Base-by-base conservation (phyloP, 176 grass and related monocot species). In the Bothriochloa decipiens region DNA sequence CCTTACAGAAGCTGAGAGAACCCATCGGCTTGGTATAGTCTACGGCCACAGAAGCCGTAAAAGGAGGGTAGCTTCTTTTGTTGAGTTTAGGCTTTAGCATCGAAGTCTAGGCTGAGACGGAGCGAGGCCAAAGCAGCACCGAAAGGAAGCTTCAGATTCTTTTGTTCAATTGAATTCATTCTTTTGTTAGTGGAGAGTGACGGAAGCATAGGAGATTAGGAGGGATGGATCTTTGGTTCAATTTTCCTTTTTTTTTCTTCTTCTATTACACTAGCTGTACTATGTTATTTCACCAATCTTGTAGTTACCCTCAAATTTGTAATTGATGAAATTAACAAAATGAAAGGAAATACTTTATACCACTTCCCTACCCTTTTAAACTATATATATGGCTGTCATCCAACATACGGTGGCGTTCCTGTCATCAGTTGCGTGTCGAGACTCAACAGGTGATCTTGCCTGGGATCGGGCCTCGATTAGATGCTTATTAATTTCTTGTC, bases 131-230 rank as follows among this genome's bases (percentile, higher is more conserved):
- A 70, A 72, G 65, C 0, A 35, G 67, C 80, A 57, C 35, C 50
- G 66, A 79, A 83, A 75, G 81, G 58, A 75, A 83, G 81, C 89
- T 87, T 87, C 89, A 87, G 81, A 87, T 87, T 87, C 85, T 87
- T 87, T 86, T 76, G 85, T 87, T 90, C 89, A 84, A 84, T 91
- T 91, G 52, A 81, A 77, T 91, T 91, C 85, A 87, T 91, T 91
- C 75, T 87, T 90, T 91, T 87, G 85, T 76, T 76, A 84, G 84
- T 74, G 85, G 70, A 84, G 70, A 63, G 33, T 71, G 89, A 72
- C 83, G 85, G 69, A 81, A 64, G 81, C 81, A 87, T 81, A 64
- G 81, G 81, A 87, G 41, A 65, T 65, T 65, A 87, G 81, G 85
- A 87, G 76, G 77, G 85, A 81, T 78, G 85, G 70, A 81, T 84